Conservation (phyloP, 1,139 yeast genomes). For the Blastobotrys ciferrii region DNA sequence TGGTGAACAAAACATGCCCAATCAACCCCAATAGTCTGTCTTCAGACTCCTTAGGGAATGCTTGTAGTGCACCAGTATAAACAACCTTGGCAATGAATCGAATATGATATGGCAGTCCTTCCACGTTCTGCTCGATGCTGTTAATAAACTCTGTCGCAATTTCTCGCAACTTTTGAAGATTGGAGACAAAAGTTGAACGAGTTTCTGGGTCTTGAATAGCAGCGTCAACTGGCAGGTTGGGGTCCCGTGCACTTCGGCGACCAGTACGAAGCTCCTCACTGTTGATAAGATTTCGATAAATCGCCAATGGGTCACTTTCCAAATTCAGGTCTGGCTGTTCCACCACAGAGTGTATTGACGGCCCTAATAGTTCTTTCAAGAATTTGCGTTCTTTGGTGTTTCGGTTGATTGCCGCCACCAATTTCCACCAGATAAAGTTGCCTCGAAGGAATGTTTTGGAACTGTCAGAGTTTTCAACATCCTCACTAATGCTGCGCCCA, state of each 20-base stretch:
- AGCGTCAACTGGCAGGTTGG: constrained; percentile 52
- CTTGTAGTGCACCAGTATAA: constrained; percentile 39
- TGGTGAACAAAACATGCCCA: constrained; percentile 64
- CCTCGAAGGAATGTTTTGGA: constrained; percentile 32
- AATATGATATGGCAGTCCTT: constrained; percentile 61
- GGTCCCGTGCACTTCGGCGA: constrained; percentile 44
- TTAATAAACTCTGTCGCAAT: constrained; percentile 57
- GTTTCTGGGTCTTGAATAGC: constrained; percentile 82
- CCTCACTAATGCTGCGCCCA: constrained; percentile 49
- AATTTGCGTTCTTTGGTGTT: constrained; percentile 59
- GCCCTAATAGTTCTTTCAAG: constrained; percentile 53
- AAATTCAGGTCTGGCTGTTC: constrained; percentile 60
- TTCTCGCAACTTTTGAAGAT: constrained; percentile 75
- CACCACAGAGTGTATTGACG: constrained; percentile 48
- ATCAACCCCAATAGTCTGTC: constrained; percentile 60
- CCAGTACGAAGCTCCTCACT: constrained; percentile 48
- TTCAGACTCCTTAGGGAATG: constrained; percentile 38
- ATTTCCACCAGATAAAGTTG: constrained; percentile 45
- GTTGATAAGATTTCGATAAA: constrained; percentile 47
- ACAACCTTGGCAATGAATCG: constrained; percentile 48
- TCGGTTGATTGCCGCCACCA: constrained; percentile 56
- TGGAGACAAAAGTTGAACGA: constrained; percentile 63
- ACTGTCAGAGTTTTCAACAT: constrained; percentile 35
- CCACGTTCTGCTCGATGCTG: constrained; percentile 45
- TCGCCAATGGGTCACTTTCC: constrained; percentile 77